Evolutionary conservation across 1,139 yeast genomes (phyloP).

Genomic region (Diutina neorugosa): DNA sequence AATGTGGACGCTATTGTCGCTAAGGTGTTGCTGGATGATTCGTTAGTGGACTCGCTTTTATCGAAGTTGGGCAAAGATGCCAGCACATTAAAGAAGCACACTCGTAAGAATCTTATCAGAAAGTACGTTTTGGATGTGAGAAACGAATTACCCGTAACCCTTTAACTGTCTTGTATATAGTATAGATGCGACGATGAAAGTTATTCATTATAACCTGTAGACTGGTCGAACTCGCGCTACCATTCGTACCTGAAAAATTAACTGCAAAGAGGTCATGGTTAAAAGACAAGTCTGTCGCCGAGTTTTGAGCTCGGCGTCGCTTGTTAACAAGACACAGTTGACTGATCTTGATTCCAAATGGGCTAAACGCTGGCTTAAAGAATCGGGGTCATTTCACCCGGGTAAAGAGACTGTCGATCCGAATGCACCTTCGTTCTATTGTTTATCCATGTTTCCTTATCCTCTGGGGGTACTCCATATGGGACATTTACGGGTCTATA

Average conservation of each 20-base stretch:
- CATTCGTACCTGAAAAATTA: not conserved
- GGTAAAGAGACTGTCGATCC: conserved; percentile 17
- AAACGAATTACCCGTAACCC: not conserved
- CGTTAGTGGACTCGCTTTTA: not conserved
- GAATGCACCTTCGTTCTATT: conserved; percentile 38
- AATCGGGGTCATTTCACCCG: conserved; percentile 34
- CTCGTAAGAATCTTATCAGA: not conserved
- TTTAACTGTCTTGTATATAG: conserved; percentile 2
- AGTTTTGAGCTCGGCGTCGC: not conserved
- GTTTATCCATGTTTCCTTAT: conserved; percentile 87
- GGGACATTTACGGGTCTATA: conserved; percentile 89
- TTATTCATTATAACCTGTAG: too few relatives aligned
- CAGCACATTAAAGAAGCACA: conserved; percentile 1
- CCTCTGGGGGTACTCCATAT: conserved; percentile 88
- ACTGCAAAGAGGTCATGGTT: not conserved
- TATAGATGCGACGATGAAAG: not conserved
- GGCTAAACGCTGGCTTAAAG: conserved; percentile 36
- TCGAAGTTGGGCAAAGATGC: conserved; percentile 3
- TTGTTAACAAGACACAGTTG: not conserved
- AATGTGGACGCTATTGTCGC: not conserved
- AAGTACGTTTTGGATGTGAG: conserved; percentile 3
- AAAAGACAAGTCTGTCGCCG: not conserved
- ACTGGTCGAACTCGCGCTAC: not conserved
- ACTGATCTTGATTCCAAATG: conserved; percentile 36
- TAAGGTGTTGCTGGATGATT: not conserved